Evolutionary conservation across 1,284 basidiomycete genomes (phyloP), one percentile per base, ranked within the genome.

Genomic region (Rhodofomes roseus): DNA sequence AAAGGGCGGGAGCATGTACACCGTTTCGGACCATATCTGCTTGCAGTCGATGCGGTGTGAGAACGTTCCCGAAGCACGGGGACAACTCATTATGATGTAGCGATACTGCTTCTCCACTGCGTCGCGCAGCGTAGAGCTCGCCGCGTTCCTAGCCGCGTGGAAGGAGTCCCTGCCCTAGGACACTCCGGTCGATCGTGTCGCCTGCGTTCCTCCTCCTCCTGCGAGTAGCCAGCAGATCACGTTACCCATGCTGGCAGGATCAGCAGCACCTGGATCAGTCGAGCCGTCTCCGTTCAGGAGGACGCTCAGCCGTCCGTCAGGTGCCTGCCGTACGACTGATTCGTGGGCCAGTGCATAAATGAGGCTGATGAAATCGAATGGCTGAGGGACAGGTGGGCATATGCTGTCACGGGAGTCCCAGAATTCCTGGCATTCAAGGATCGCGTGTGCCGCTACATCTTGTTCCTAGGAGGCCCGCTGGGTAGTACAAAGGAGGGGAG

Each of bases 381-480:
- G 56, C 18, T 51, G 18, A 50, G 20, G 37, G 20, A 48, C 20
- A 16, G 31, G 27, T n/a, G 55, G 18, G 1, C 22, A 31, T 1
- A 44, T 22, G 4, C 46, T n/a, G n/a, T n/a, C n/a, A n/a, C n/a
- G n/a, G n/a, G n/a, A 40, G 12, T 16, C 4, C 23, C 61, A 46
- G 41, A 60, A 59, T 8, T 57, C 58, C 43, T 65, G 60, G 14
- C 55, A 60, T 53, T 69, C 68, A 18, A 69, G 64, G 2, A 70
- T 46, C 16, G 69, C 67, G 40, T 70, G 69, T 0, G 68, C 63
- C 36, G 65, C 59, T 20, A 58, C 54, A 2, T 66, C 69, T 58
- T 70, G 68, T 56, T 70, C 68, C 68, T 68, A 69, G 23, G 69
- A 67, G 2, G 69, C 61, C 9, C 66, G 61, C 54, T 68, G 65